Evolutionary conservation across 192 early-diverging fungal genomes (phyloP), one percentile per base, ranked within the genome.

Genomic region (Coemansia sp.): DNA sequence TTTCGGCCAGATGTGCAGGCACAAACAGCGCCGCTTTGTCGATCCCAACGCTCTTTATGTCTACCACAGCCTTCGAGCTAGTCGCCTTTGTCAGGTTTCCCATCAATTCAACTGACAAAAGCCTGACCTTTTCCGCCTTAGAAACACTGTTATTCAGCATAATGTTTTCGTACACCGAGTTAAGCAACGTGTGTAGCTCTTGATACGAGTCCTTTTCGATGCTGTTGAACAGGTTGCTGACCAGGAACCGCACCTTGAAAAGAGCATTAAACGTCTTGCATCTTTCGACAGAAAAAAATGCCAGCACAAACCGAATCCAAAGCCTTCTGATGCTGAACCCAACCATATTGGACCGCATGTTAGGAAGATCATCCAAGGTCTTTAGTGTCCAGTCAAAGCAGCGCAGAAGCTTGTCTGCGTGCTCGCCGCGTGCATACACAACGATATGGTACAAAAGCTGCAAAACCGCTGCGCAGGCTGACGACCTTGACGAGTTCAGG

Each of bases 241-340:
- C 30, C 32, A 82, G 40, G 16, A 32, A 57, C 34, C 72, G 56
- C 20, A 56, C 60, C 34, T 51, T 62, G 64, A 82, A 40, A 20
- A 82, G 52, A 68, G 73, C 75, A 22, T 36, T 67, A 18, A 34
- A 56, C 17, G 64, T 49, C 30, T 58, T 65, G 65, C 74, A 77
- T 22, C 64, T 45, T 36, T 72, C 72, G n/a, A 57, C 73, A 0
- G 68, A 55, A 64, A 82, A 82, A 38, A 82, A 82, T 30, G 65
- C 56, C 4, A 82, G 33, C 49, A 82, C 80, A 71, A 71, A 82
- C 28, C 80, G 71, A 14, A 60, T 71, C 80, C 80, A 82, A 49
- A 77, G 56, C n/a, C 66, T 55, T 7, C 80, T 60, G 18, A 76
- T 66, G 64, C 75, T 74, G n/a, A 74, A 67, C 7, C 75, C 80